Conservation (phyloP, 2,329 filamentous ascomycete genomes). For the Aspergillus sp. region DNA sequence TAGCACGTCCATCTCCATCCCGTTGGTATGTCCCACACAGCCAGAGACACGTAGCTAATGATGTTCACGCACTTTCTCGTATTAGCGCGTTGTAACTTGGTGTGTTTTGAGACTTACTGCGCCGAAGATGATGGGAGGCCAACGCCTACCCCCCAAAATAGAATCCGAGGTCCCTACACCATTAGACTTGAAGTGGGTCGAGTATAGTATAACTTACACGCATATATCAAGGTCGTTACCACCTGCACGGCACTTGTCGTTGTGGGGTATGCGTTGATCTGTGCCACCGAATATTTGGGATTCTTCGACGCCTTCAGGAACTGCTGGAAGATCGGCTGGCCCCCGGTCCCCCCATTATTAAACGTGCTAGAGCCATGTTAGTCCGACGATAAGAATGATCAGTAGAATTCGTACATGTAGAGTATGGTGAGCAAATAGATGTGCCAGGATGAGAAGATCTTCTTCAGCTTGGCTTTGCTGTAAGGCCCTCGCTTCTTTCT, state of each 20-base stretch:
- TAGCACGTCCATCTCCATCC: conserved; percentile 65
- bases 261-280: conserved; percentile 57
- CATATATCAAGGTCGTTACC: conserved; percentile 60
- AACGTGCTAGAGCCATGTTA: conserved; percentile 44
- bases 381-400: neutral
- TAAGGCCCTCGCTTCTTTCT: conserved; percentile 45
- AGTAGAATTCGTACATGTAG: conserved; percentile 48
- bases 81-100: neutral
- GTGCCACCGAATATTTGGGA: conserved; percentile 45
- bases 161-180: conserved; percentile 57
- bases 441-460: conserved; percentile 64
- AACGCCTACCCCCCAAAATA: conserved; percentile 57
- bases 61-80: conserved; percentile 34
- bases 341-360: conserved; percentile 56
- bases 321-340: conserved; percentile 57
- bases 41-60: conserved; percentile 44
- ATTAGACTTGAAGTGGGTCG: no score
- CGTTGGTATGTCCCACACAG: conserved; percentile 49
- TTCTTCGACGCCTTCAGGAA: conserved; percentile 37
- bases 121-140: conserved; percentile 63
- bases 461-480: conserved; percentile 53
- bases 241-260: conserved; percentile 56
- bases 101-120: conserved; percentile 38
- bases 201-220: conserved; percentile 37
- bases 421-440: conserved; percentile 58